These are phyloP conservation scores for Heliamphora pulchella DNA, from an alignment of 179 eudicot genomes.

Conservation along the genomic window DNA sequence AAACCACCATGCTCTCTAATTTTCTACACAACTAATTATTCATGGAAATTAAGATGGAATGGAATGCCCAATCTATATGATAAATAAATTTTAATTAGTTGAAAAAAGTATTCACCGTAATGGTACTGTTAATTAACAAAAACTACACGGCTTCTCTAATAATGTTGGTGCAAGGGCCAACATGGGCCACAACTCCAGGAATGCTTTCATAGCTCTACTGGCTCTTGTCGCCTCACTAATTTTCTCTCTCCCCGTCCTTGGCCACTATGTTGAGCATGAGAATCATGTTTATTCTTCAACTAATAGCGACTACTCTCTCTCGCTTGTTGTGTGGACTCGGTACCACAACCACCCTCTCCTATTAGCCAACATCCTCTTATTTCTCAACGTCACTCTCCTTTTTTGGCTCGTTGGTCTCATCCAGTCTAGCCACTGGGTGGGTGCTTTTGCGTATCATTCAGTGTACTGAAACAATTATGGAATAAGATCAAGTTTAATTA, in stretches of 20 bases:
- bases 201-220: conserved; percentile 44
- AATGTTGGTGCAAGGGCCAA: background rate
- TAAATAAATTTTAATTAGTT: no score
- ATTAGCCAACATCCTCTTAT: conserved; percentile 60
- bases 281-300: background rate
- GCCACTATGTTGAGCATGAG: conserved; percentile 21
- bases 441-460: background rate
- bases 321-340: conserved; percentile 51
- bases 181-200: conserved; percentile 34
- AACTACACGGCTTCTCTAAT: background rate
- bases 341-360: conserved; percentile 68
- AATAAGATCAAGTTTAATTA: no score
- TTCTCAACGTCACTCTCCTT: conserved; percentile 64
- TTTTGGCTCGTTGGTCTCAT: conserved; percentile 72
- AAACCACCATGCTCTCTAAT: no score
- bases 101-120: no score
- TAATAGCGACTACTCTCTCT: conserved; percentile 7
- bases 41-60: no score
- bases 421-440: conserved; percentile 85
- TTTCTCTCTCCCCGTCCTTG: conserved; percentile 58
- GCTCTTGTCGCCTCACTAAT: conserved; percentile 70
- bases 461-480: no score
- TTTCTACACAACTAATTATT: no score
- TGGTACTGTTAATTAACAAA: no score
- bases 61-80: no score